Evolutionary conservation across 2,329 filamentous ascomycete genomes (phyloP).

Genomic region (Fusarium sterilihyphosum): DNA sequence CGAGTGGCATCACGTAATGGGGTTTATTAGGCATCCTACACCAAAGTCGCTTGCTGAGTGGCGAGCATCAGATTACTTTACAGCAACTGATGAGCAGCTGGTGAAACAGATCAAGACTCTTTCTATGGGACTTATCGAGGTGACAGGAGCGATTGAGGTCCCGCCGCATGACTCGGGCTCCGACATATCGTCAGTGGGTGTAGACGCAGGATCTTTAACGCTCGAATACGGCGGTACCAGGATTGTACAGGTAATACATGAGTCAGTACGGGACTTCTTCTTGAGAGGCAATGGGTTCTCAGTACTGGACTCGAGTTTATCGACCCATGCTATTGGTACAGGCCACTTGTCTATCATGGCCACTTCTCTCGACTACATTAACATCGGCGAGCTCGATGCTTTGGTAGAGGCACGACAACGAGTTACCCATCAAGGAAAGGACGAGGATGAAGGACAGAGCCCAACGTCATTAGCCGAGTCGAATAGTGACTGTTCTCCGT

Average conservation of each 20-base stretch:
- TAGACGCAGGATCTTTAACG: neutral
- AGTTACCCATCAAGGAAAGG: fast-evolving
- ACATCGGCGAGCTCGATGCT: neutral
- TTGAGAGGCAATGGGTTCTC: neutral
- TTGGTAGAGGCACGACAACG: neutral
- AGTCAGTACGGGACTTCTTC: neutral
- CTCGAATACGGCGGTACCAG: neutral
- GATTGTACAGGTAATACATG: neutral
- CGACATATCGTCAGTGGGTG: neutral
- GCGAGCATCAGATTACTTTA: neutral
- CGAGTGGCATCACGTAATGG: neutral
- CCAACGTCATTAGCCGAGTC: fast-evolving
- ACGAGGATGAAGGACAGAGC: neutral
- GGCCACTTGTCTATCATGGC: neutral
- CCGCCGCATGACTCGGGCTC: neutral
- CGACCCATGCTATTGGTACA: fast-evolving
- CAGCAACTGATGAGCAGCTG: neutral
- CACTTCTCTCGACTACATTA: fast-evolving
- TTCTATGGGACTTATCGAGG: neutral
- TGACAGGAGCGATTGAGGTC: neutral
- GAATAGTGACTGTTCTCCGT: neutral
- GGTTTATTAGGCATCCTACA: neutral
- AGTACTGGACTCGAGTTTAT: fast-evolving
- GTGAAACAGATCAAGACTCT: neutral
- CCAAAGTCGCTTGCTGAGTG: neutral